Evolutionary conservation across 768 basidiomycete species (phyloP).

Genomic region (Neoboletus subvelutipes): DNA sequence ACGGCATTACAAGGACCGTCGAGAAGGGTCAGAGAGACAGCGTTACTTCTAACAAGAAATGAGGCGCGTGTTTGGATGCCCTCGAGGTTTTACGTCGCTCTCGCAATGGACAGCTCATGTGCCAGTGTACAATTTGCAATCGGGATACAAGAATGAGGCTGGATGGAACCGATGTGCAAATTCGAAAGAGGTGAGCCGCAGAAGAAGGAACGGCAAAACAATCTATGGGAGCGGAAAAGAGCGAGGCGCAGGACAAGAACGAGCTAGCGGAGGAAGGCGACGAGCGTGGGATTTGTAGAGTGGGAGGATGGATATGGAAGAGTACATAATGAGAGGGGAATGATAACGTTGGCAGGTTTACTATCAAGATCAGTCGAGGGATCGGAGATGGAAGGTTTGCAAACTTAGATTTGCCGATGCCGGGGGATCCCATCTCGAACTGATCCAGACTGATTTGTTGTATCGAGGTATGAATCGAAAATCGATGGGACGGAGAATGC

Average conservation of each 20-base stretch:
- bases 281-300: slow-evolving; percentile 32
- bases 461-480: neutral
- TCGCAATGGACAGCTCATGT: neutral
- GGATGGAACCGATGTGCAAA: neutral
- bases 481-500: slow-evolving; percentile 2
- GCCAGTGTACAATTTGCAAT: slow-evolving; percentile 8
- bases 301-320: slow-evolving; percentile 15
- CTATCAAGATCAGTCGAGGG: slow-evolving; percentile 28
- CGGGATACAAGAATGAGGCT: neutral
- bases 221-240: neutral
- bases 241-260: neutral
- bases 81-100: slow-evolving; percentile 27
- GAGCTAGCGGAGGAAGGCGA: neutral
- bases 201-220: no score
- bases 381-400: slow-evolving; percentile 32
- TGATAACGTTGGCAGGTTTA: slow-evolving; percentile 32
- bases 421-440: slow-evolving; percentile 16
- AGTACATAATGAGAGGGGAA: slow-evolving; percentile 25
- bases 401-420: slow-evolving; percentile 35
- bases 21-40: neutral
- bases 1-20: slow-evolving; percentile 17
- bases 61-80: slow-evolving; percentile 1
- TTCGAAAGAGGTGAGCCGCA: neutral
- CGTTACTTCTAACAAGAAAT: slow-evolving; percentile 3
- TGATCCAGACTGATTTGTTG: slow-evolving; percentile 10